Evolutionary conservation across 768 basidiomycete species (phyloP).

Genomic region (Thelephora aurantiotincta): DNA sequence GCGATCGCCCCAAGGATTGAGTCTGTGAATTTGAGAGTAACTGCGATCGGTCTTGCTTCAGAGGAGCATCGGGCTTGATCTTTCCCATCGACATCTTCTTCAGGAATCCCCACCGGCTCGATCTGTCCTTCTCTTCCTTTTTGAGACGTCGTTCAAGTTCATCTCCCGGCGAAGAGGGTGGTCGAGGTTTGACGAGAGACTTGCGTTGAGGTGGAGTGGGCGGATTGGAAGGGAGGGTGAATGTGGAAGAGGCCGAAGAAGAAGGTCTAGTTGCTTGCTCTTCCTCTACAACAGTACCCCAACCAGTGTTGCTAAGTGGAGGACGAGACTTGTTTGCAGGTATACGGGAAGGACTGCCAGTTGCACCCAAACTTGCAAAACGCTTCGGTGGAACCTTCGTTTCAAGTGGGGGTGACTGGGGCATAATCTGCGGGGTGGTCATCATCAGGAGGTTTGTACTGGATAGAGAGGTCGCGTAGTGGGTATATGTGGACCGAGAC

Average conservation of each 20-base stretch:
- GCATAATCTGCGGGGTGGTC: neutral
- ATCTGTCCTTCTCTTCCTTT: constrained; percentile 39
- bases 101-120: constrained; percentile 84
- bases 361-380: constrained; percentile 55
- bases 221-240: too few relatives aligned
- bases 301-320: constrained; percentile 26
- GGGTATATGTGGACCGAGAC: constrained; percentile 20
- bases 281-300: constrained; percentile 33
- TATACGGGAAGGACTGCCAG: constrained; percentile 14
- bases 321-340: constrained; percentile 23
- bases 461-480: constrained; percentile 49
- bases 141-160: neutral
- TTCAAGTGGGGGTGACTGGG: constrained; percentile 14
- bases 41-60: constrained; percentile 19
- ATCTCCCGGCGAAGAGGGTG: neutral
- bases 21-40: constrained; percentile 18
- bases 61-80: constrained; percentile 53
- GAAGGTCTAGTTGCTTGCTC: constrained; percentile 2
- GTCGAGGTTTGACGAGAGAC: neutral
- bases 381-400: constrained; percentile 30
- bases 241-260: neutral
- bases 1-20: neutral
- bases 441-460: constrained; percentile 49
- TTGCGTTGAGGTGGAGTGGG: neutral
- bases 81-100: constrained; percentile 99